A percentile compares a stretch with the other conserved stretches of the same genome.
Evolutionary conservation across 2,329 filamentous ascomycete genomes (phyloP).

Genomic region (Kalaharituber pfeilii): DNA sequence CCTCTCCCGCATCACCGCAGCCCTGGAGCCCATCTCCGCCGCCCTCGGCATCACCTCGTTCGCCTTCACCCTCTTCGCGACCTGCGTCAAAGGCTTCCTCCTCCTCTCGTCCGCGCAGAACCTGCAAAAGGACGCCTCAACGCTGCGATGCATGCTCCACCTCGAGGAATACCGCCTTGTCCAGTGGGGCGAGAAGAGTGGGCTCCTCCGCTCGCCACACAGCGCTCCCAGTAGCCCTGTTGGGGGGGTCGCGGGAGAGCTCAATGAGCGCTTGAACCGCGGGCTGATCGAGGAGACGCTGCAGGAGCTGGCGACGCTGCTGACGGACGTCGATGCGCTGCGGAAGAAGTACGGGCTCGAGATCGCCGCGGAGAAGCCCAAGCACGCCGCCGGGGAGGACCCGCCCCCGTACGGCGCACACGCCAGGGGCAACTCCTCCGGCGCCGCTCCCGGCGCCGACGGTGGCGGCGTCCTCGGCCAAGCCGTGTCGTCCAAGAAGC

Average conservation of each 20-base stretch:
- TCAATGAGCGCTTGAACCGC: background rate
- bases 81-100: background rate
- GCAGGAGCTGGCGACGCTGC: background rate
- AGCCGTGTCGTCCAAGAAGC: background rate
- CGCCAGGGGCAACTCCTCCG: too few relatives aligned
- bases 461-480: background rate
- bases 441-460: too few relatives aligned
- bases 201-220: background rate
- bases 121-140: background rate
- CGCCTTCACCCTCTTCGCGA: background rate
- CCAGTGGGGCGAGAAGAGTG: background rate
- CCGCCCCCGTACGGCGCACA: background rate
- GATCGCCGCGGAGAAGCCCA: background rate
- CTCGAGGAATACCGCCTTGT: constrained; percentile 1
- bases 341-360: background rate
- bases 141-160: background rate
- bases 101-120: background rate
- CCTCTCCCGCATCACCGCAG: background rate
- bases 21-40: background rate
- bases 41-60: background rate
- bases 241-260: background rate
- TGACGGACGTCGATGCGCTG: background rate
- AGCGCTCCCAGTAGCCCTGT: too few relatives aligned
- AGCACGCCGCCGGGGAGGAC: background rate
- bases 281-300: constrained; percentile 1